Base-by-base conservation (phyloP, 1,284 basidiomycete species). In the Cystobasidium sp. region DNA sequence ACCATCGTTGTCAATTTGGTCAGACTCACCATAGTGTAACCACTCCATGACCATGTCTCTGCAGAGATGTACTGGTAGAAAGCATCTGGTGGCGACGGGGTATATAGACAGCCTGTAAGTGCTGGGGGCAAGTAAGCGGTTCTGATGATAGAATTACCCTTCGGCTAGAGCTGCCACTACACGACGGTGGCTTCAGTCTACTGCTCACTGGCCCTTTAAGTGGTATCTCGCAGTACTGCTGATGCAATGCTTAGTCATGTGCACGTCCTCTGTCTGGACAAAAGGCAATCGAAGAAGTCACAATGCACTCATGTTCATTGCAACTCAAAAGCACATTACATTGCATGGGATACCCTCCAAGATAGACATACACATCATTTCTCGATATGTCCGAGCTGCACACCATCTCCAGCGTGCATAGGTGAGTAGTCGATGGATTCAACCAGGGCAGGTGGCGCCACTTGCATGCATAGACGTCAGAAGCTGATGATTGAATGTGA, bases 391-490 rank as follows among this genome's bases (percentile, higher is more conserved):
- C 47, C 24, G 64, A 66, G 20, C 9, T 71, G 47, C 69, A 53
- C 49, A 63, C 58, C 22, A 53, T 71, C 46, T 22, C n/a, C 8
- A 52, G 55, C 37, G 49, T 71, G 3, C 69, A 71, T 22, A 61
- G 58, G 59, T 63, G 61, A 51, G 67, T 59, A 20, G 10, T n/a
- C 41, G 22, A 46, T 9, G 18, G 39, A 31, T 31, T 31, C 31
- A 31, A 31, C 31, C 31, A 31, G 31, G 31, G 31, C 31, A 12
- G 39, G 53, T 58, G 67, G 55, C 68, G 44, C 41, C 68, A 51
- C 46, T 49, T 53, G 20, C 39, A 68, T 46, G 41, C 39, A 46
- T 4, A 24, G 18, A 14, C 22, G 41, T 16, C 12, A 20, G 6
- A 31, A 53, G 20, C 46, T 56, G 14, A 68, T 39, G 37, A 46